Evolutionary conservation across 148 eudicot species (phyloP).

Genomic region (Chenopodium formosanum): DNA sequence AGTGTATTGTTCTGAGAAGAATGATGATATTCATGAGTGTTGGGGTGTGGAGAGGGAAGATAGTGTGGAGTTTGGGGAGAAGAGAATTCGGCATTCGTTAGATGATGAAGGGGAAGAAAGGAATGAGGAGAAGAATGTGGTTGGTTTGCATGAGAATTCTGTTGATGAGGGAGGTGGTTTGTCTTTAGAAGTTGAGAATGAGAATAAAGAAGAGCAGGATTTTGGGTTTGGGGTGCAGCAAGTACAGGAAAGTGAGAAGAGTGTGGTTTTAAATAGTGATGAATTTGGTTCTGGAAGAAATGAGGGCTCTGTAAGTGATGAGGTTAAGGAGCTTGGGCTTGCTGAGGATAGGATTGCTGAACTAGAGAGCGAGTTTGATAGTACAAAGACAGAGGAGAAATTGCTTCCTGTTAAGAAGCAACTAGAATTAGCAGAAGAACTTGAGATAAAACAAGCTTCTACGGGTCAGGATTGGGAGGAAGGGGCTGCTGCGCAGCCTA

Average conservation of each 20-base stretch:
- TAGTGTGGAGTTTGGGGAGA: neutral
- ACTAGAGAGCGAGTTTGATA: slow-evolving; percentile 40
- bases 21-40: neutral
- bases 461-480: slow-evolving; percentile 74
- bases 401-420: slow-evolving; percentile 37
- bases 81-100: neutral
- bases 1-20: neutral
- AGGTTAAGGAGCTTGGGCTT: slow-evolving; percentile 20
- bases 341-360: slow-evolving; percentile 39
- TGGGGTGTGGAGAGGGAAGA: slow-evolving; percentile 10
- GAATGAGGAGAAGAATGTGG: neutral
- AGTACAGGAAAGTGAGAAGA: slow-evolving; percentile 22
- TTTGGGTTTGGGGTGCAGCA: slow-evolving; percentile 14
- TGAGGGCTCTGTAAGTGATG: slow-evolving; percentile 36
- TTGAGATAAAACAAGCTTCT: slow-evolving; percentile 78
- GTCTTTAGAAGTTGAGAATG: slow-evolving; percentile 16
- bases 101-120: slow-evolving; percentile 1
- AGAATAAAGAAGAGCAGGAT: slow-evolving; percentile 25
- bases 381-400: slow-evolving; percentile 40
- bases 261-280: slow-evolving; percentile 23
- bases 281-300: slow-evolving; percentile 20
- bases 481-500: slow-evolving; percentile 89
- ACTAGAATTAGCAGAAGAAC: slow-evolving; percentile 79
- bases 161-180: slow-evolving; percentile 11
- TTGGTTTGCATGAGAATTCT: slow-evolving; percentile 10